phyloP scores from a whole-genome alignment of 2,329 filamentous ascomycete species.

The Trichothecium roseum region DNA sequence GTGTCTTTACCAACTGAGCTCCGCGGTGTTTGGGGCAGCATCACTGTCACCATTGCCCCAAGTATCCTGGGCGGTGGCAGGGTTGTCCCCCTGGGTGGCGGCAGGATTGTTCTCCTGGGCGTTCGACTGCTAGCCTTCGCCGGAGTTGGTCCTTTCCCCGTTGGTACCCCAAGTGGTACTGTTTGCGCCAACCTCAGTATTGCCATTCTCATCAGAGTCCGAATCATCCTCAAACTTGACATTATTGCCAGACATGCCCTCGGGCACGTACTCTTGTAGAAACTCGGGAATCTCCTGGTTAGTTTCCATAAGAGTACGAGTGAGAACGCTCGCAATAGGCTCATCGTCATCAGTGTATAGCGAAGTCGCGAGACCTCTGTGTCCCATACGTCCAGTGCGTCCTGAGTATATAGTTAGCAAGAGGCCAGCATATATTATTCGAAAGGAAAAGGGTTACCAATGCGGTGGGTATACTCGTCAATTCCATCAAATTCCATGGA shows the following conservation, averaged over 20 bases:
- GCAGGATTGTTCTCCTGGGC: no score
- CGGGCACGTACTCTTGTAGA: constrained; percentile 52
- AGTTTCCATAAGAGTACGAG: constrained; percentile 73
- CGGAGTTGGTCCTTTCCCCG: not conserved
- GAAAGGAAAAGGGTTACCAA: constrained; percentile 49
- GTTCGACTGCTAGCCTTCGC: not conserved
- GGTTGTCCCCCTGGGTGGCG: no score
- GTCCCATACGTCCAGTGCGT: constrained; percentile 88
- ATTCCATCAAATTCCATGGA: constrained; percentile 70
- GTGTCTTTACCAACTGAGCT: not conserved
- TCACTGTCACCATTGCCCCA: constrained; percentile 3
- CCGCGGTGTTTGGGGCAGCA: constrained; percentile 1
- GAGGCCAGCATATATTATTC: not conserved
- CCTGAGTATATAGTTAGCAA: constrained; percentile 34
- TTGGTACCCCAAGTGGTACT: constrained; percentile 8
- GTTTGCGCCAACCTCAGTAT: constrained; percentile 11
- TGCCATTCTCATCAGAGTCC: constrained; percentile 34
- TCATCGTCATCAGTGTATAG: constrained; percentile 77
- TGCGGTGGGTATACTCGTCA: constrained; percentile 87
- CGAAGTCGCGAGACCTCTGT: constrained; percentile 74
- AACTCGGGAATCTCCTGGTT: constrained; percentile 76
- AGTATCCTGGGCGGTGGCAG: constrained; percentile 3
- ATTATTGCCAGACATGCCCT: constrained; percentile 34
- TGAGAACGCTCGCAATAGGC: constrained; percentile 60
- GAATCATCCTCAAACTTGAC: constrained; percentile 46